A percentile compares a stretch with the other conserved stretches of the same genome.
These are phyloP conservation scores for Arachis hypogaea DNA, from an alignment of 306 rosid genomes.

Conservation along the genomic window DNA sequence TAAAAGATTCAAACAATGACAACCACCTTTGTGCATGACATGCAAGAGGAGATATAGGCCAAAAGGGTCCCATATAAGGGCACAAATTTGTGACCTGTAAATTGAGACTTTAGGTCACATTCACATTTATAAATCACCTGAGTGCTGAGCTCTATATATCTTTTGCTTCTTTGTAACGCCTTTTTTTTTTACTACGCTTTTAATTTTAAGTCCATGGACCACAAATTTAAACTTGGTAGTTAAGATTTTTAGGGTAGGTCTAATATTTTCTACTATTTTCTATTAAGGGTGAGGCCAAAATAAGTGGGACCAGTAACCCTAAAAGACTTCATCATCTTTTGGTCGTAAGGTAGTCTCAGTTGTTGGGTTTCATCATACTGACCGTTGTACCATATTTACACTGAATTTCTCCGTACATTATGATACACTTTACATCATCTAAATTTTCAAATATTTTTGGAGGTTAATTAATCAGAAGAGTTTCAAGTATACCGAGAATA, in stretches of 20 bases:
- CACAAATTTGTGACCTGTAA: slow-evolving; percentile 20
- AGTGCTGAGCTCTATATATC: neutral
- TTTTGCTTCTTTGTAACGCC: neutral
- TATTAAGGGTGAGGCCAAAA: slow-evolving; percentile 18
- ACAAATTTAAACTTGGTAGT: slow-evolving; percentile 53
- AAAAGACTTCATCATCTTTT: slow-evolving; percentile 20
- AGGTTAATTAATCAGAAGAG: neutral
- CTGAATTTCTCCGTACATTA: slow-evolving; percentile 28
- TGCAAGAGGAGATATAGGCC: slow-evolving; percentile 35
- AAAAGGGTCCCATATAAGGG: slow-evolving; percentile 26
- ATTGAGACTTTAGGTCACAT: slow-evolving; percentile 10
- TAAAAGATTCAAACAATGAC: slow-evolving; percentile 13
- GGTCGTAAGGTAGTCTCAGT: slow-evolving; percentile 43
- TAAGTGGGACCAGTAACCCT: slow-evolving; percentile 46
- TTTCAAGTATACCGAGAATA: too few species aligned
- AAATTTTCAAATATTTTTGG: neutral
- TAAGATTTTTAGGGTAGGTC: slow-evolving; percentile 60
- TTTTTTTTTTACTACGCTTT: neutral
- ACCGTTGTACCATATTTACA: slow-evolving; percentile 24
- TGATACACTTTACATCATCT: slow-evolving; percentile 1
- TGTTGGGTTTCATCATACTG: slow-evolving; percentile 31
- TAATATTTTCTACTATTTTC: slow-evolving; percentile 43
- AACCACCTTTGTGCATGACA: slow-evolving; percentile 26
- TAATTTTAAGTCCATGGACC: slow-evolving; percentile 32
- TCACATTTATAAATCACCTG: slow-evolving; percentile 37